Conservation (phyloP, 2,329 filamentous ascomycete species). For the Microsporum audouinii region DNA sequence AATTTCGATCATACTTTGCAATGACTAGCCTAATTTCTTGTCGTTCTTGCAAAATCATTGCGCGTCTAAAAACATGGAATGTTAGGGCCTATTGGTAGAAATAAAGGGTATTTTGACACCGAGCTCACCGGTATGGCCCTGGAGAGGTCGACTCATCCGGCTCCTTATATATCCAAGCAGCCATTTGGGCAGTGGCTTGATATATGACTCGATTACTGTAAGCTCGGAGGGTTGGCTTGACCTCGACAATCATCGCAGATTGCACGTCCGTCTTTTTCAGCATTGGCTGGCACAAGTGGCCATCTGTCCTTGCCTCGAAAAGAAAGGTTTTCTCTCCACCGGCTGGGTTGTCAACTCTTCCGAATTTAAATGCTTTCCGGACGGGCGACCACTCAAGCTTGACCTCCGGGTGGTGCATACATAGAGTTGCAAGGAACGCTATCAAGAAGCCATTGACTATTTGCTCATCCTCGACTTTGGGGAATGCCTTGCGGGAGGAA, state of each 20-base stretch:
- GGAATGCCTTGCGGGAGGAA: neutral
- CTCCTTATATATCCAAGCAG: conserved; percentile 5
- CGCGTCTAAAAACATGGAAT: neutral
- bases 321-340: neutral
- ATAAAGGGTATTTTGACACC: too few species aligned
- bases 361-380: neutral
- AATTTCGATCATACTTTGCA: neutral
- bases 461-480: neutral
- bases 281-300: neutral
- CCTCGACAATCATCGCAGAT: neutral
- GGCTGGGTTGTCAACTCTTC: neutral
- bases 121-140: neutral
- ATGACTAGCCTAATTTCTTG: neutral
- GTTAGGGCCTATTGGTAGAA: neutral
- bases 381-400: neutral
- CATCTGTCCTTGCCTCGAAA: neutral
- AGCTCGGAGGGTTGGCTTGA: neutral
- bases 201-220: neutral
- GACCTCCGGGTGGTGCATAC: neutral
- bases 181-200: conserved; percentile 4
- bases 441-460: neutral
- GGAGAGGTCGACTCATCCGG: neutral
- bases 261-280: neutral
- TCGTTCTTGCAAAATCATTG: neutral
- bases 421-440: neutral